These are phyloP conservation scores for Cunninghamia lanceolata DNA, from an alignment of 75 land plant species.

Conservation along the genomic window DNA sequence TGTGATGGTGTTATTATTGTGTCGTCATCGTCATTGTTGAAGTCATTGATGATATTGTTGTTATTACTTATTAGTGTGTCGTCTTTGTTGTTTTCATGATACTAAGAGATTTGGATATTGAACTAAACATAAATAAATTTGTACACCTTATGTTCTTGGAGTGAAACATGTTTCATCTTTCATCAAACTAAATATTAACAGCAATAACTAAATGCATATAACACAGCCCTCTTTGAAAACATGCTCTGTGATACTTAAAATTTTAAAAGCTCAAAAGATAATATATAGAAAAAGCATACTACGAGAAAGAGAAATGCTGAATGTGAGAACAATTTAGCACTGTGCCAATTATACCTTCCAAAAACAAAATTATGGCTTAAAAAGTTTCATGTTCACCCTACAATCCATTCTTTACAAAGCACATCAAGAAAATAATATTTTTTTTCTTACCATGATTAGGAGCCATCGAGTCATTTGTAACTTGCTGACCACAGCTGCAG, in stretches of 20 bases:
- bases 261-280: neutral
- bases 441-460: slow-evolving; percentile 62
- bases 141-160: too few relatives aligned
- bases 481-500: slow-evolving; percentile 56
- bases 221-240: neutral
- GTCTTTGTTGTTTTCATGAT: too few relatives aligned
- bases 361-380: neutral
- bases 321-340: neutral
- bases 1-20: too few relatives aligned
- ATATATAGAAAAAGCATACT: neutral
- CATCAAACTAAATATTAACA: too few relatives aligned
- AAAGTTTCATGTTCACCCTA: neutral
- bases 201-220: too few relatives aligned
- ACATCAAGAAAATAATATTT: neutral
- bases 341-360: neutral
- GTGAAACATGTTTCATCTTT: too few relatives aligned
- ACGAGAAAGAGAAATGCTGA: neutral
- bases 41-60: too few relatives aligned
- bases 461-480: slow-evolving; percentile 50
- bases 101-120: too few relatives aligned
- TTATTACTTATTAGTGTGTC: too few relatives aligned
- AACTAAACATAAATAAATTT: too few relatives aligned
- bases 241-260: neutral
- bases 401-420: neutral
- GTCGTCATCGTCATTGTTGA: too few relatives aligned